Base-by-base conservation (phyloP, 192 early-diverging fungal species). In the Backusella psychrophila region DNA sequence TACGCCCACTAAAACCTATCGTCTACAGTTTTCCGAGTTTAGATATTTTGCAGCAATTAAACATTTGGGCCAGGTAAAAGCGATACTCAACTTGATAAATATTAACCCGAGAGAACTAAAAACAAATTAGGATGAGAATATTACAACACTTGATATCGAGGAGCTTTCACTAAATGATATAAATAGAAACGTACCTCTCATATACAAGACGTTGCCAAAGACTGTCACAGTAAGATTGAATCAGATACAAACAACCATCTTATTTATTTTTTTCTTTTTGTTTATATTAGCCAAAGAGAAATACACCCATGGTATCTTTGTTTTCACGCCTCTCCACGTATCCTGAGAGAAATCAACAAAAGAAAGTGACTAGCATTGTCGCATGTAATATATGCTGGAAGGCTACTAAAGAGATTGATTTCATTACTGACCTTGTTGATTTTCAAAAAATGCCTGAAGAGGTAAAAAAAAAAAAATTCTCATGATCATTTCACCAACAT, bases 401-500 rank as follows among this genome's bases (percentile, higher is more conserved):
- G n/a, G 84, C 82, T 63, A 76, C 80, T 3, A 66, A 77, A 8
- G 83, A 85, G 68, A 46, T 81, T 17, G 59, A 68, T 21, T 84
- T 88, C 59, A 81, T 86, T 0, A 82, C 86, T 17, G 84, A 93
- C 73, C 49, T 93, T 2, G 59, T 82, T 9, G 76, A 74, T 35
- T 93, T 93, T 75, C 82, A 89, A 52, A 85, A 86, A 68, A 86
- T 86, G 53, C 90, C 91, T 6, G 82, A 78, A 3, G 87, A 86
- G 31, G 77, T 79, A 59, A 72, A 29, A 19, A 33, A 33, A 33
- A 33, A 33, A 33, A 23, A 12, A 4, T 34, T 80, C 79, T 74
- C 9, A 34, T 21, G 3, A 67, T 7, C 2, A 44, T 17, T 44
- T 17, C 14, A 4, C 42, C 6, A 21, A 23, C 36, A 73, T 17